Evolutionary conservation across 495 filamentous ascomycete species (phyloP), one percentile per base, ranked within the genome.

Genomic region (Aspergillus panamensis): DNA sequence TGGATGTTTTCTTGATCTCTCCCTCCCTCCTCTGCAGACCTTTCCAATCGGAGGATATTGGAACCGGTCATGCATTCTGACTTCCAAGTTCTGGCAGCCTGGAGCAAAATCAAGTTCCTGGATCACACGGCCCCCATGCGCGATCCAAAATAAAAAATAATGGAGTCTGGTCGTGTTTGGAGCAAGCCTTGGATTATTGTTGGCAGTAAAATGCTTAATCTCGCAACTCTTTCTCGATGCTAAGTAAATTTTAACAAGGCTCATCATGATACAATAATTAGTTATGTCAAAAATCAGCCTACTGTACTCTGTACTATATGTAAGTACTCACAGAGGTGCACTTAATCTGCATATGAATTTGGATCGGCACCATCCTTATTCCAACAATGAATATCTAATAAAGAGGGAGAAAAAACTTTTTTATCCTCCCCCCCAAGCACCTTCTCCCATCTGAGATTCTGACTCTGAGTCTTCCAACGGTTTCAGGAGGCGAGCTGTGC

Each of bases 241-340:
- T 31, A 33, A 30, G 25, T n/a, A n/a, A n/a, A n/a, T n/a, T n/a
- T 25, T 25, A 5, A 5, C 53, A 35, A 21, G 19, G 54, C 54
- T 30, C 57, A 47, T 43, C 32, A 49, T 49, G 50, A 31, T 48
- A 49, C 39, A 50, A 54, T 37, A n/a, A n/a, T n/a, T n/a, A n/a
- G n/a, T n/a, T n/a, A 25, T 8, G 16, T 59, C 40, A 29, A 42
- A 2, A 5, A 25, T 25, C 25, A 25, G 25, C 5, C 25, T 25
- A 25, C 25, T 25, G n/a, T n/a, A n/a, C n/a, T n/a, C n/a, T n/a
- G n/a, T n/a, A n/a, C n/a, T n/a, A n/a, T n/a, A n/a, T n/a, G n/a
- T n/a, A n/a, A n/a, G n/a, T n/a, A 2, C 25, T 25, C 25, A 25
- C 25, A 25, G n/a, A n/a, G n/a, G 25, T 39, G 35, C 8, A 39